Base-by-base conservation (phyloP, 208 protist genomes). In the Leishmania lainsoni region DNA sequence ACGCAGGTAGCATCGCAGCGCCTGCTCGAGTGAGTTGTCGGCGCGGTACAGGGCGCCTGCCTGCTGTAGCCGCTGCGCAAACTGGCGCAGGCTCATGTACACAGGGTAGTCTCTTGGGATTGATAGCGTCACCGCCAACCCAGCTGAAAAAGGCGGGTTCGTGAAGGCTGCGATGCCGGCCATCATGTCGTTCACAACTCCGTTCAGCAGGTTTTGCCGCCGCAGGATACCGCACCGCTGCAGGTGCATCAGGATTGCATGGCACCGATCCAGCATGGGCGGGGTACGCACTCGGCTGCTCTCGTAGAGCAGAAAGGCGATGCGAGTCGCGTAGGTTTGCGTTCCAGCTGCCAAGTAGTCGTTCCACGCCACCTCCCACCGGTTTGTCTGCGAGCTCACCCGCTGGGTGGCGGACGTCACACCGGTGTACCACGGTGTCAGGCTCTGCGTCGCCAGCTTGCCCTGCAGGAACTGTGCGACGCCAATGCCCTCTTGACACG, bases 1-100 rank as follows among this genome's bases (percentile, higher is more conserved):
- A 39, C 89, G 88, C 76, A 95, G 79, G 76, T 93, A 94, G 83
- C 91, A 95, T 29, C 93, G 89, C 56, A 97, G 79, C 8, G 93
- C 77, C 61, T 79, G 77, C 71, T 94, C 87, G 29, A 82, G 74
- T 29, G 89, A 80, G 56, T 87, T 88, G 42, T 84, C 90, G 14
- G 83, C 81, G 32, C 81, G 72, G 84, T 95, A 95, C n/a, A 86
- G 81, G 59, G 76, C 78, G 42, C 89, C 93, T 12, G 91, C 91
- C 79, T 86, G 75, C 51, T 91, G 81, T 74, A 91, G 72, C 68
- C 87, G 81, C 32, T 75, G 73, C 17, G 81, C 89, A 78, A 89
- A 97, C 42, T 75, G 74, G n/a, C 93, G 90, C n/a, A 94, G 61
- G 59, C 83, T 81, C 45, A 83, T 80, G 80, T 83, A 75, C 61